phyloP scores from a whole-genome alignment of 495 filamentous ascomycete species.

The Penicillium canariense region DNA sequence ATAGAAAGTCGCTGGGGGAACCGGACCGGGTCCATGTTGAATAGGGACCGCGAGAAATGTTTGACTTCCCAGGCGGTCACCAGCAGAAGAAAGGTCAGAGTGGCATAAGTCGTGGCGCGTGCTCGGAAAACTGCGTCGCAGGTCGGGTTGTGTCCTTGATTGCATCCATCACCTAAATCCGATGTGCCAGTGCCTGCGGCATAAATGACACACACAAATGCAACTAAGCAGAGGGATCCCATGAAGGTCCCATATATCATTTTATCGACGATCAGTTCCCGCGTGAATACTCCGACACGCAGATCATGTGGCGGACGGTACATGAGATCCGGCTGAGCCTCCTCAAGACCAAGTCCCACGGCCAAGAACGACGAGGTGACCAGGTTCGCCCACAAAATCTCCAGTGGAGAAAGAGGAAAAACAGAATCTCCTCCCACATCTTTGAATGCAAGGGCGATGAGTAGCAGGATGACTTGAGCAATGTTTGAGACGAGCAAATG shows the following conservation, averaged over 20 bases:
- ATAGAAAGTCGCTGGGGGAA: slow-evolving; percentile 48
- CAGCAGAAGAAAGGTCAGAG: slow-evolving; percentile 70
- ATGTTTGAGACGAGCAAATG: slow-evolving; percentile 73
- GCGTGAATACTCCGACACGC: slow-evolving; percentile 66
- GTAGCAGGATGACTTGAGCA: slow-evolving; percentile 67
- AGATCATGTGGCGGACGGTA: slow-evolving; percentile 66
- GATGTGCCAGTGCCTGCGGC: slow-evolving; percentile 56
- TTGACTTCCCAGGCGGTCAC: slow-evolving; percentile 77
- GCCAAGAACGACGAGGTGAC: slow-evolving; percentile 73
- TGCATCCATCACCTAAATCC: slow-evolving; percentile 64
- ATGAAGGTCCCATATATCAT: slow-evolving; percentile 69
- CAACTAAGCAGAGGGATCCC: slow-evolving; percentile 62
- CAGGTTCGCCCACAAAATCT: slow-evolving; percentile 80
- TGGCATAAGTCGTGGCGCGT: slow-evolving; percentile 72
- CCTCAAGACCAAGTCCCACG: slow-evolving; percentile 71
- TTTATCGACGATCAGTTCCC: slow-evolving; percentile 70
- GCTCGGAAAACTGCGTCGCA: slow-evolving; percentile 72
- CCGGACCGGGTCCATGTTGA: slow-evolving; percentile 59
- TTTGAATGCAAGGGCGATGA: slow-evolving; percentile 71
- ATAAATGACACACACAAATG: slow-evolving; percentile 69
- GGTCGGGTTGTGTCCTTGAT: slow-evolving; percentile 49
- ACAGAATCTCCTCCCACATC: slow-evolving; percentile 62
- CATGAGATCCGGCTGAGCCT: slow-evolving; percentile 66
- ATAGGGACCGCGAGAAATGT: slow-evolving; percentile 65
- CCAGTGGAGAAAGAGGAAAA: slow-evolving; percentile 70